phyloP scores from a whole-genome alignment of 2,329 filamentous ascomycete species.

The Cryphonectria japonica region DNA sequence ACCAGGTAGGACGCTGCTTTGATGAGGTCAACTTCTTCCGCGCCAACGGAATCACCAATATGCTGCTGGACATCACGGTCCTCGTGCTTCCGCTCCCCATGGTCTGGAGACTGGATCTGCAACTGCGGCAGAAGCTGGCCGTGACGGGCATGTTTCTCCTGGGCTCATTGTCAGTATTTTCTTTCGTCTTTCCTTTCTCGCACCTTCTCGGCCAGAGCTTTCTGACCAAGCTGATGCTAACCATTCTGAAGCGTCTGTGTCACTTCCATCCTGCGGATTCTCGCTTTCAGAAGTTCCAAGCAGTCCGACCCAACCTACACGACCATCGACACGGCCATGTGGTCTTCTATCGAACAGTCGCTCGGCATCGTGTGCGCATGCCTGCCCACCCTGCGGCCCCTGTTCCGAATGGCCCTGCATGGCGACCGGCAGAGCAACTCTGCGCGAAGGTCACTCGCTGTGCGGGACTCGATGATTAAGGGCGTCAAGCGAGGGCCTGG shows the following conservation, averaged over 20 bases:
- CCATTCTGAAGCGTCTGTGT: slow-evolving; percentile 6
- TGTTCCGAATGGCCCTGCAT: slow-evolving; percentile 4
- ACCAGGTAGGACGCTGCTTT: not conserved
- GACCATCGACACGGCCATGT: slow-evolving; percentile 16
- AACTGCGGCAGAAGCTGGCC: not conserved
- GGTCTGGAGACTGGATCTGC: slow-evolving; percentile 16
- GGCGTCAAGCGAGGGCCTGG: not conserved
- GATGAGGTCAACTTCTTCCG: slow-evolving; percentile 18
- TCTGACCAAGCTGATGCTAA: not conserved
- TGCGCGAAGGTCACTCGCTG: not conserved
- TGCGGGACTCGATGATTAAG: not conserved
- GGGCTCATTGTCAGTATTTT: slow-evolving; percentile 15
- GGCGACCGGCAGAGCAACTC: not conserved
- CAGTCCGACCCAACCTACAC: slow-evolving; percentile 18
- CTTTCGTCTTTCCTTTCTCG: not conserved
- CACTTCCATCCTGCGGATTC: slow-evolving; percentile 11
- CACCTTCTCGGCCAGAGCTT: not conserved
- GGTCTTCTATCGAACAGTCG: slow-evolving; percentile 17
- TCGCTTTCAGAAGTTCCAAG: slow-evolving; percentile 1
- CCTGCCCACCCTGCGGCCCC: slow-evolving; percentile 15
- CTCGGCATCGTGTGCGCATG: slow-evolving; percentile 19
- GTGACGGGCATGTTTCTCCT: slow-evolving; percentile 17
- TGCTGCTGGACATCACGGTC: slow-evolving; percentile 13
- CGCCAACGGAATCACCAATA: slow-evolving; percentile 17
- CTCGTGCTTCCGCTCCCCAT: slow-evolving; percentile 12